Evolutionary conservation across 2,329 filamentous ascomycete species (phyloP), one percentile per base, ranked within the genome.

Genomic region (Neofusicoccum laricinum): DNA sequence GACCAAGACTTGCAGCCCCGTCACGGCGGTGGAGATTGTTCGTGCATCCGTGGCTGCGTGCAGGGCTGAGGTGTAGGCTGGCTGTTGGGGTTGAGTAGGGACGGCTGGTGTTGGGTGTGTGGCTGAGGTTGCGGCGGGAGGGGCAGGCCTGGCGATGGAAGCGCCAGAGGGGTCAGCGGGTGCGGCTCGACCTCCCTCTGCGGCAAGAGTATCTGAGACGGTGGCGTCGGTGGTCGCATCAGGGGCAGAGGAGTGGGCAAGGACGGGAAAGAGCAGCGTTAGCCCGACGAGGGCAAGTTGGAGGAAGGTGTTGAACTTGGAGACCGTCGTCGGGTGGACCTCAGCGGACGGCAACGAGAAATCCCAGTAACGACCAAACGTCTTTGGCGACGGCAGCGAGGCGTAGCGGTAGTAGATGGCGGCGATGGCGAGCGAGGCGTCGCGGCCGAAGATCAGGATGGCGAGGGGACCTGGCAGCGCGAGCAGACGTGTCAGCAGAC

Each of bases 371-470:
- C 95, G 84, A 17, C 85, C 80, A 77, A 97, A 91, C 0, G 95
- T 98, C 79, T 98, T 98, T 1, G 95, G 95, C 0, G 91, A 89
- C 0, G 95, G 95, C 5, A 99, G 84, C 2, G 92, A 96, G 69
- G 97, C 96, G 86, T 92, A 98, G 68, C 95, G 90, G 77, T 95
- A 98, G 81, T 97, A 98, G 69, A 99, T 88, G 25, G 95, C 95
- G 1, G 93, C 88, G 21, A 97, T 84, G 30, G 86, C 93, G 4
- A 99, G 85, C 19, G 89, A 91, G 46, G 91, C 86, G 71, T 99
- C 95, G 48, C 95, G 87, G 32, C 93, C 93, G 3, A 99, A 86
- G 67, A 99, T 97, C 57, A 98, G 87, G n/a, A 84, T 85, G 2
- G 93, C 93, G 2, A 98, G 84, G 86, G 93, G 97, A 41, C 93